Evolutionary conservation across 495 filamentous ascomycete species (phyloP).

Genomic region (Terfezia boudieri): DNA sequence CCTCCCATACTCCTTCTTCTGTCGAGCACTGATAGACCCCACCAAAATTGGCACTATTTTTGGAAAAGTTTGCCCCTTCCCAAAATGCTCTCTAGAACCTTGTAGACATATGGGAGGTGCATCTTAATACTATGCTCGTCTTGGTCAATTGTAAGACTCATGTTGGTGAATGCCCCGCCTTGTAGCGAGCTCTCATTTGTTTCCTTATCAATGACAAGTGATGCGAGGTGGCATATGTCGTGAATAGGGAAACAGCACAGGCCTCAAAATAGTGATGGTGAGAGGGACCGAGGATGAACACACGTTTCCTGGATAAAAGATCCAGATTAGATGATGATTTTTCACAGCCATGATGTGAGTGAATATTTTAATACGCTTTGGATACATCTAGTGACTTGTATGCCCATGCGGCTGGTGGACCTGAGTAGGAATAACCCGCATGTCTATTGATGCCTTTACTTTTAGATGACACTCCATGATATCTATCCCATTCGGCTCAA

Average conservation of each 20-base stretch:
- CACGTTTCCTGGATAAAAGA: constrained; percentile 40
- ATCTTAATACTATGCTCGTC: constrained; percentile 92
- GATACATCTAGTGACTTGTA: constrained; percentile 78
- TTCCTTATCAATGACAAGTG: constrained; percentile 47
- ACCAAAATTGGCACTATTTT: constrained; percentile 72
- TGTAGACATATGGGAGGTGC: constrained; percentile 87
- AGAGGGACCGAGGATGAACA: constrained; percentile 87
- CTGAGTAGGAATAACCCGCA: constrained; percentile 89
- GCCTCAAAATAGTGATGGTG: constrained; percentile 64
- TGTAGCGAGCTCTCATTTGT: constrained; percentile 39
- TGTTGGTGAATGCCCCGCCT: constrained; percentile 49
- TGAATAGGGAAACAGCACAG: constrained; percentile 54
- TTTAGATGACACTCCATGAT: background rate
- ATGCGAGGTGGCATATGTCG: constrained; percentile 65
- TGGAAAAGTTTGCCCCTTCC: constrained; percentile 32
- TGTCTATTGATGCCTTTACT: constrained; percentile 33
- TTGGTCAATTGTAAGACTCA: constrained; percentile 47
- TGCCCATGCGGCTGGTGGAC: constrained; percentile 80
- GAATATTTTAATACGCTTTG: constrained; percentile 33
- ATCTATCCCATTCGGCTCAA: no score
- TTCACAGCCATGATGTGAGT: background rate
- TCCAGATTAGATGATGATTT: background rate
- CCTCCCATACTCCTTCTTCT: constrained; percentile 46
- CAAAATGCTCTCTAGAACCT: constrained; percentile 41
- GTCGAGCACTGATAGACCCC: constrained; percentile 41